Evolutionary conservation across 23 red algal species (phyloP), one percentile per base, ranked within the genome.

Genomic region (Gracilaria caudata): DNA sequence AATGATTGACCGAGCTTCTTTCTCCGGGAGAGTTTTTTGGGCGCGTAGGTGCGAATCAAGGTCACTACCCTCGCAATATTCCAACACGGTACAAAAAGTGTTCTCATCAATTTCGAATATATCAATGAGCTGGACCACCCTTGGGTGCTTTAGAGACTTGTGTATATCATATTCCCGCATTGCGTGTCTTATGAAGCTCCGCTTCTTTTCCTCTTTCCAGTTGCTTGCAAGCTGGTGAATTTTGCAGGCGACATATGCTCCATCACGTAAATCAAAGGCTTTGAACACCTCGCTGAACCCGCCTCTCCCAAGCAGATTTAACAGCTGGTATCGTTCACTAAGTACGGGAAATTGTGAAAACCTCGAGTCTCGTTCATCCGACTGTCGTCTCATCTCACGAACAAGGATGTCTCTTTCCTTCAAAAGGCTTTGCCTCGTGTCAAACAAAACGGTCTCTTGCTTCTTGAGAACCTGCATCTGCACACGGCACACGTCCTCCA

Each of bases 61-160:
- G 49, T 98, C 96, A 58, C 86, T 87, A 19, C 92, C 96, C 19
- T 94, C 93, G 58, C 96, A 98, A 45, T 95, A 98, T 77, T 98
- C 92, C 26, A 98, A 61, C 11, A 98, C 96, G 19, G 96, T 98
- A 83, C 96, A 98, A 58, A 98, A 98, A 23, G 96, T 81, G 38
- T 95, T 81, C 34, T 85, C 83, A 73, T 98, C 92, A 40, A 98
- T 98, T 91, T 98, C 96, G 56, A 98, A 98, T 29, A 98, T 94
- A 70, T 95, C 96, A 41, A 88, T 55, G 33, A 98, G 74, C 35
- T 82, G 59, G 32, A 98, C 92, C 11, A 98, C 89, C 14, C 96
- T 81, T 33, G 96, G 96, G 75, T 98, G 96, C 30, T 88, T 77
- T 9, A 98, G 86, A 8, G 96, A 74, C 71, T 94, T 94, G 82